Base-by-base conservation (phyloP, 768 basidiomycete genomes). In the Punctularia strigosozonata region DNA sequence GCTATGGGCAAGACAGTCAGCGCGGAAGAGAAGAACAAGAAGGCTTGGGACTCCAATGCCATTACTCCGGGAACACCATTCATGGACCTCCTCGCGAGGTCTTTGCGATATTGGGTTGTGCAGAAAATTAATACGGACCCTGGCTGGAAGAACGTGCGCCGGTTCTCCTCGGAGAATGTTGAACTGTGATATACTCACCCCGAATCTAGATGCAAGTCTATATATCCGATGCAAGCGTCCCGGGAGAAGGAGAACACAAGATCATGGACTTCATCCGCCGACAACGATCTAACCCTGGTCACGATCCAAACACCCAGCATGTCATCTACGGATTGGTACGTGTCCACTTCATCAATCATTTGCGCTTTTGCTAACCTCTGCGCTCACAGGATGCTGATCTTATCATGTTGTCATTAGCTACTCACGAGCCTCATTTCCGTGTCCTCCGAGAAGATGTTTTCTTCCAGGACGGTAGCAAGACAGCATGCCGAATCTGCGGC, bases 1-100 rank as follows among this genome's bases (percentile, higher is more conserved):
- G 90, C 84, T n/a, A 89, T 95, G 91, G 94, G 94, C 6, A 90
- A 95, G 57, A 69, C 67, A 31, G 51, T 87, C 12, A 75, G 69
- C 18, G 89, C 92, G 19, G 82, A 84, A 31, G 88, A 88, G 41
- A 81, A 77, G 57, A 73, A 77, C 46, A 82, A 87, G 59, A 78
- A 81, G 53, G 61, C 84, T 1, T 99, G 95, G 95, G 95, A 99
- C 56, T 85, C 88, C 1, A 99, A 99, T 57, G 95, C 95, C 30
- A 99, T 99, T 53, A 99, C 95, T 1, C 95, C 95, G 12, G 95
- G 90, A 2, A 99, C 95, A 14, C 95, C 95, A 0, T 99, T 99
- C 64, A 99, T 99, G 95, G 76, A 81, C 44, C 69, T 98, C 4
- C 68, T 99, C 22, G 88, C 95, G 2, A 51, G 70, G 13, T 91